Percentiles rank a stretch among this genome's conserved stretches.
phyloP scores from a whole-genome alignment of 2,329 filamentous ascomycete genomes.

The Apiospora sp. region DNA sequence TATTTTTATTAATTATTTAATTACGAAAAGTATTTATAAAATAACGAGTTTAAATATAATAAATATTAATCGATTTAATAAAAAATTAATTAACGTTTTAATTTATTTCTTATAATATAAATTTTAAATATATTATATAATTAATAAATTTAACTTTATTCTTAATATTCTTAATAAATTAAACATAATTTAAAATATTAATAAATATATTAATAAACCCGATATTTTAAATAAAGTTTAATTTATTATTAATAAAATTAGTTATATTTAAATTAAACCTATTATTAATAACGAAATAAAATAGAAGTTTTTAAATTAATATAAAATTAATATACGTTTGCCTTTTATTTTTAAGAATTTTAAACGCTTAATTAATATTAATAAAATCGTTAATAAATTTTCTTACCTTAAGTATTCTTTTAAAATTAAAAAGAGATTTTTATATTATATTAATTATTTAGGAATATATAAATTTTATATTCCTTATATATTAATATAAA shows the following conservation, averaged over 20 bases:
- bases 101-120: background rate
- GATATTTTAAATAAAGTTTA: too few relatives aligned
- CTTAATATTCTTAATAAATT: too few relatives aligned
- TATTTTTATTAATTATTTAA: background rate
- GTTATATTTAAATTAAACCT: background rate
- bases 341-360: too few relatives aligned
- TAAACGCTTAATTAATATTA: background rate
- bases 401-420: background rate
- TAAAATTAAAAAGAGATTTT: background rate
- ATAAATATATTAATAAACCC: too few relatives aligned
- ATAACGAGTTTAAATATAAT: conserved; percentile 4
- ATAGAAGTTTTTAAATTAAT: background rate
- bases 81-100: background rate
- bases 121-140: too few relatives aligned
- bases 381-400: background rate
- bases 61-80: background rate
- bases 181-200: too few relatives aligned
- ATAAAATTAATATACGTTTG: background rate
- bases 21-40: background rate
- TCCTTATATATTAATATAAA: background rate
- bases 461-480: background rate
- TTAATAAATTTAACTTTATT: too few relatives aligned
- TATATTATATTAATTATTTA: conserved; percentile 20
- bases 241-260: background rate
- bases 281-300: background rate